Evolutionary conservation across 164 flowering plant species (phyloP).

Genomic region (Echeveria elegans): DNA sequence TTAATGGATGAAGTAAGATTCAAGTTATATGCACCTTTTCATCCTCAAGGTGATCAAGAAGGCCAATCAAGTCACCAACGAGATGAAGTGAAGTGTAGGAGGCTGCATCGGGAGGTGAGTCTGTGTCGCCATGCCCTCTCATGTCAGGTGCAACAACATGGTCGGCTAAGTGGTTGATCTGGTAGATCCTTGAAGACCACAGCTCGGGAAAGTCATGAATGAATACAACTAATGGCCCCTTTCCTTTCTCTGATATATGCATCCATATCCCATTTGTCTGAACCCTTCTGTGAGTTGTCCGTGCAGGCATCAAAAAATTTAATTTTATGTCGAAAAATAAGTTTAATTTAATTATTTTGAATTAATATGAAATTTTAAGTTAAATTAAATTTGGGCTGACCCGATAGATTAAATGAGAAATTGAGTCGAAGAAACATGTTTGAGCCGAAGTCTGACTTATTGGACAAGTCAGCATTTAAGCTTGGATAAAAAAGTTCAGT

Average conservation of each 20-base stretch:
- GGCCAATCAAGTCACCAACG: slow-evolving; percentile 30
- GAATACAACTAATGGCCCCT: slow-evolving; percentile 15
- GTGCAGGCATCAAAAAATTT: too few species aligned
- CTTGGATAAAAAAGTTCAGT: too few species aligned
- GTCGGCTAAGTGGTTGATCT: slow-evolving; percentile 13
- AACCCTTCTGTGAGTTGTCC: slow-evolving; percentile 13
- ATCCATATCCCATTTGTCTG: slow-evolving; percentile 13
- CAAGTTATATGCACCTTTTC: too few species aligned
- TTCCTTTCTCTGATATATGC: slow-evolving; percentile 16
- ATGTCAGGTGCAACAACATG: slow-evolving; percentile 17
- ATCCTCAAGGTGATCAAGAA: slow-evolving; percentile 21
- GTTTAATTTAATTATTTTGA: too few species aligned
- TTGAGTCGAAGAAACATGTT: too few species aligned
- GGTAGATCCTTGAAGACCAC: slow-evolving; percentile 16
- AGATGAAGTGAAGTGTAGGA: slow-evolving; percentile 21
- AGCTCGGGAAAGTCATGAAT: slow-evolving; percentile 18
- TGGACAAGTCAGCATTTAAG: too few species aligned
- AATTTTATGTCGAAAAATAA: too few species aligned
- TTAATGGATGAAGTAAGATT: too few species aligned
- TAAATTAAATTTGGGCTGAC: too few species aligned
- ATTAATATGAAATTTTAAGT: too few species aligned
- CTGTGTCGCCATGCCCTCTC: slow-evolving; percentile 18
- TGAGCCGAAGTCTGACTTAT: too few species aligned
- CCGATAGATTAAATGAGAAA: too few species aligned
- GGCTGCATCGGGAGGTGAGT: slow-evolving; percentile 13